A percentile compares a stretch with the other conserved stretches of the same genome.
Evolutionary conservation across 2,329 filamentous ascomycete genomes (phyloP).

Genomic region (Aureobasidium vineae): DNA sequence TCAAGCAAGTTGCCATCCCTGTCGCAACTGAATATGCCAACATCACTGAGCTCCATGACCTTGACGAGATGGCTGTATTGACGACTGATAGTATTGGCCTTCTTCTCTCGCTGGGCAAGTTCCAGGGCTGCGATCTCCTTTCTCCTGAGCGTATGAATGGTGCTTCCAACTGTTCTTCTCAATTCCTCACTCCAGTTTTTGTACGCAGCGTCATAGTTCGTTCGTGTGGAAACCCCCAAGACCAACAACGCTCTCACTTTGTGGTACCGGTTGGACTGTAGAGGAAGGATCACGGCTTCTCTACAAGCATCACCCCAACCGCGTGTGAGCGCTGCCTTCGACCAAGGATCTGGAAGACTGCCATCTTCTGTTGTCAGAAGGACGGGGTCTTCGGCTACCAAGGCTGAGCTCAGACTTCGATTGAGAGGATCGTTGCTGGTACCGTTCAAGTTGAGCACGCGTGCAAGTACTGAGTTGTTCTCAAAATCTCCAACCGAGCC

Average conservation of each 20-base stretch:
- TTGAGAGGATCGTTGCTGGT: slow-evolving; percentile 5
- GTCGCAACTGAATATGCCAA: slow-evolving; percentile 28
- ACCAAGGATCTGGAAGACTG: slow-evolving; percentile 10
- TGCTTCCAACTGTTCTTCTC: not conserved
- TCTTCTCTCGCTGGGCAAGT: slow-evolving; percentile 5
- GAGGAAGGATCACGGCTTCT: slow-evolving; percentile 2
- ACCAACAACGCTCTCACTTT: slow-evolving; percentile 8
- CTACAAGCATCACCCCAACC: slow-evolving; percentile 11
- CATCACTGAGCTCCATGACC: slow-evolving; percentile 28
- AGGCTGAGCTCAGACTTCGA: not conserved
- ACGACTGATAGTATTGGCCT: slow-evolving; percentile 23
- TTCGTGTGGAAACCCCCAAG: not conserved
- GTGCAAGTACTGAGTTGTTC: not conserved
- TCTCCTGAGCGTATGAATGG: not conserved
- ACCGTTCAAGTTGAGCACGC: not conserved
- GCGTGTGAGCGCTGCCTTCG: not conserved
- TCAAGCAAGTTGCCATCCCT: slow-evolving; percentile 24
- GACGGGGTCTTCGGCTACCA: not conserved
- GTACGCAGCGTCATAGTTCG: slow-evolving; percentile 5
- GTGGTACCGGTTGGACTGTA: slow-evolving; percentile 3
- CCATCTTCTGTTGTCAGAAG: not conserved
- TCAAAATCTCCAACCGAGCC: slow-evolving; percentile 5
- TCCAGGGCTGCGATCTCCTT: slow-evolving; percentile 1
- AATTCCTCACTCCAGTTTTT: slow-evolving; percentile 7
- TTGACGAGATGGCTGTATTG: slow-evolving; percentile 25